Base-by-base conservation (phyloP, 2,329 filamentous ascomycete species). In the Phialemonium atrogriseum region DNA sequence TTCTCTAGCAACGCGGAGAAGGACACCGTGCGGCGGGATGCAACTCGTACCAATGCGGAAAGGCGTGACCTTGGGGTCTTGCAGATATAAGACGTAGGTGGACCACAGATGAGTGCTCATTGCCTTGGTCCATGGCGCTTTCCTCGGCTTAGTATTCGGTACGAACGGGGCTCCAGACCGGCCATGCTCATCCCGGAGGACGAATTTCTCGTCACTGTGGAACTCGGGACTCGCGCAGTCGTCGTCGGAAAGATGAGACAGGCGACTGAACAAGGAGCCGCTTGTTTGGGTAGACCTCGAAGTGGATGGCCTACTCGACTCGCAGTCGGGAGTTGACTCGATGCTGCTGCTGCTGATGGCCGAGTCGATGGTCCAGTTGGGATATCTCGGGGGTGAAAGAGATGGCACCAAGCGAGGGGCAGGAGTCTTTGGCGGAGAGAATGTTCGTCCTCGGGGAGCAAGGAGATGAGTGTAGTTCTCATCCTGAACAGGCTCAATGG, bases 101-200 rank as follows among this genome's bases (percentile, higher is more conserved):
- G 70, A 65, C 77, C 77, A 82, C 8, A 82, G 54, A 44, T 82
- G 77, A 10, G 70, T 60, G 54, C 64, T 75, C 73, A 81, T 80
- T 12, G 72, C 66, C 38, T 69, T 70, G 5, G 75, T 79, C 77
- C 77, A 81, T 0, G 65, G 67, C 1, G 70, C 70, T 48, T 68
- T 74, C 36, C 70, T 59, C 25, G 27, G 20, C 30, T 27, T 25
- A 19, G 33, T 19, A 19, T 15, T 13, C 14, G 12, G n/a, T 16
- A 31, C 32, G 20, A 27, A 12, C 12, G 15, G 5, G 32, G 29
- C 17, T 34, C 39, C 19, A 25, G 39, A 30, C 22, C 17, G 4
- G 27, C 37, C 10, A 24, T 31, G 16, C 11, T 46, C 40, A 14
- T 34, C 14, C 7, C 29, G 27, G 13, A 37, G 14, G 7, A 37